Evolutionary conservation across 306 rosid species (phyloP).

Genomic region (Rosa persica): DNA sequence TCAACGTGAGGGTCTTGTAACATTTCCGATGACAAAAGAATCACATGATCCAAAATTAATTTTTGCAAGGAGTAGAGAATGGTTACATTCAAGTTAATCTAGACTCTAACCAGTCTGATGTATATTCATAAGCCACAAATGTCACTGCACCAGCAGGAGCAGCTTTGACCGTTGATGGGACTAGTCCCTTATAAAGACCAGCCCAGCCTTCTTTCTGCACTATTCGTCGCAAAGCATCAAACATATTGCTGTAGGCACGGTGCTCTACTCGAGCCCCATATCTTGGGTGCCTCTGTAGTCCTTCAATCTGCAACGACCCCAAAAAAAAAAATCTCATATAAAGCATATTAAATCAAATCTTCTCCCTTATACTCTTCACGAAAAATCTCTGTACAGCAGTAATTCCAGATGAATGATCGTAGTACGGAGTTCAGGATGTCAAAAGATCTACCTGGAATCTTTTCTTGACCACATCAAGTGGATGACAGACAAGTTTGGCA

Average conservation of each 20-base stretch:
- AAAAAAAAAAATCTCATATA: neutral
- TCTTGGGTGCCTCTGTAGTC: conserved; percentile 87
- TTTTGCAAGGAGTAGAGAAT: neutral
- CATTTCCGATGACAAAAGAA: conserved; percentile 35
- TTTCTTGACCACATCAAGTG: conserved; percentile 96
- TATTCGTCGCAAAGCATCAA: conserved; percentile 68
- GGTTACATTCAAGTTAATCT: conserved; percentile 34
- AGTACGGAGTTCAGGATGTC: neutral
- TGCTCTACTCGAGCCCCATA: conserved; percentile 85
- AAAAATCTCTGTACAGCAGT: neutral
- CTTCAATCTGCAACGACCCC: conserved; percentile 58
- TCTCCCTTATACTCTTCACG: neutral
- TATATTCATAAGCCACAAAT: conserved; percentile 81
- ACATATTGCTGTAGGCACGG: conserved; percentile 68
- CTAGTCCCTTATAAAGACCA: conserved; percentile 85
- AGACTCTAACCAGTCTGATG: conserved; percentile 76
- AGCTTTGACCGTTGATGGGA: conserved; percentile 87
- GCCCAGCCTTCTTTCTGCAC: conserved; percentile 67
- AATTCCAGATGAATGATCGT: neutral
- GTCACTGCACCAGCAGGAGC: conserved; percentile 97
- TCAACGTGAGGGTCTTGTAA: neutral
- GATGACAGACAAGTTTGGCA: conserved; percentile 96
- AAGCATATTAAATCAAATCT: neutral
- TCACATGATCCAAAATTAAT: conserved; percentile 5
- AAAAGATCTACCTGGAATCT: conserved; percentile 73